Conservation (phyloP, 176 grass and related monocot species). For the Miscanthus lutarioriparius region DNA sequence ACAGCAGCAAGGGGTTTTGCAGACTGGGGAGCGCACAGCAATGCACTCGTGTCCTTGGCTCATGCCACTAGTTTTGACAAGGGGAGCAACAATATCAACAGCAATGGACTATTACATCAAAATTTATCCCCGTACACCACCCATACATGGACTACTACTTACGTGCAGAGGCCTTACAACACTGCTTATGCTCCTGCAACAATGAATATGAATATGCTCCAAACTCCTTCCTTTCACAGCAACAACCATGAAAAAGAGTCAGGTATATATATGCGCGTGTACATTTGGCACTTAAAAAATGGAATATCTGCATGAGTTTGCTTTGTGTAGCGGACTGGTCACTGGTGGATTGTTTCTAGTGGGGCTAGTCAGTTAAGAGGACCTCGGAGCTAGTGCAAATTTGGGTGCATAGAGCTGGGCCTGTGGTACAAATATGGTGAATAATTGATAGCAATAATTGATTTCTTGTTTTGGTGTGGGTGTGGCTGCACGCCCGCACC, state of each 20-base stretch:
- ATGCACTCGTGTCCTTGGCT: conserved; percentile 22
- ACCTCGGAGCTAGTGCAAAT: too few relatives aligned
- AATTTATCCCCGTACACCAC: conserved; percentile 23
- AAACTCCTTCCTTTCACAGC: conserved; percentile 19
- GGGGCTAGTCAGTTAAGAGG: too few relatives aligned
- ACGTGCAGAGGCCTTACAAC: conserved; percentile 1
- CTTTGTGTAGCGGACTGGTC: neutral
- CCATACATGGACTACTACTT: conserved; percentile 17
- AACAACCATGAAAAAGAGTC: conserved; percentile 19
- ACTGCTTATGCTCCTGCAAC: neutral
- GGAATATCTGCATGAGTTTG: neutral
- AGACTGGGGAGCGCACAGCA: conserved; percentile 24
- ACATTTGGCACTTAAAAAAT: neutral
- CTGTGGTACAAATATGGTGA: too few relatives aligned
- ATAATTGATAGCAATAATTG: neutral
- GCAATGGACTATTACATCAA: conserved; percentile 43
- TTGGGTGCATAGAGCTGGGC: too few relatives aligned
- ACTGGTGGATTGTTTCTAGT: neutral
- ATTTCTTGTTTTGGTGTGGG: neutral
- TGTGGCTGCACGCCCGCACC: too few relatives aligned
- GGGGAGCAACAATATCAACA: neutral
- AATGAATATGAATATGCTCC: conserved; percentile 12
- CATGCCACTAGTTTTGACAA: neutral
- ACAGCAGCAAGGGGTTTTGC: conserved; percentile 9
- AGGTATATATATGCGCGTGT: conserved; percentile 30